Conservation (phyloP, 179 eudicot genomes). For the Corrigiola litoralis region DNA sequence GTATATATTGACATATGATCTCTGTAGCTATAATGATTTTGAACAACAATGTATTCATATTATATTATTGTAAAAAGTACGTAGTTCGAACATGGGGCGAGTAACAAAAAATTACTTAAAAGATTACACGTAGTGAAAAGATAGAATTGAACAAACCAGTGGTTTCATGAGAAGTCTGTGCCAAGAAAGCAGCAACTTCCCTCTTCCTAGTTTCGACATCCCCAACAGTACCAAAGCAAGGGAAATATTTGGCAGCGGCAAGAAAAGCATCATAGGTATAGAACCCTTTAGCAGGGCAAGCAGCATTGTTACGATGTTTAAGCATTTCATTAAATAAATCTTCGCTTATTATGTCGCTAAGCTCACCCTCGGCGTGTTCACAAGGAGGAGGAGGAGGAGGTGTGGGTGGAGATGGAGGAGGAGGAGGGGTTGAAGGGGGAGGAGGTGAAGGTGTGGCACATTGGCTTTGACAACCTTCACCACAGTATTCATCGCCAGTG, state of each 20-base stretch:
- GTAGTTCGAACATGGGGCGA: not conserved
- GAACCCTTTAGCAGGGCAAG: slow-evolving; percentile 15
- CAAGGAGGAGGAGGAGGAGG: slow-evolving; percentile 3
- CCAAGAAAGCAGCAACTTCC: slow-evolving; percentile 27
- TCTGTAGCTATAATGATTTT: no score
- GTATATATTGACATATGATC: not conserved
- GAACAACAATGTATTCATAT: no score
- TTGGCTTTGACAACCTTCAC: slow-evolving; percentile 26
- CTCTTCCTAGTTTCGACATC: slow-evolving; percentile 13
- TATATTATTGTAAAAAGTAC: no score
- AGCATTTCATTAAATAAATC: slow-evolving; percentile 26
- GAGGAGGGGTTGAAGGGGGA: not conserved
- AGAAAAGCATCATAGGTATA: slow-evolving; percentile 24
- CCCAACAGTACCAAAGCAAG: slow-evolving; percentile 21
- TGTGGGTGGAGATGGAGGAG: not conserved
- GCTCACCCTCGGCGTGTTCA: not conserved
- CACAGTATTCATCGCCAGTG: not conserved
- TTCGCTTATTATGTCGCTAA: slow-evolving; percentile 5
- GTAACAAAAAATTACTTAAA: not conserved
- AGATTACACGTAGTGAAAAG: not conserved
- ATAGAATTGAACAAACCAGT: not conserved
- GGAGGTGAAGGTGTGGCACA: slow-evolving; percentile 3
- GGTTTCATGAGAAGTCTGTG: slow-evolving; percentile 29
- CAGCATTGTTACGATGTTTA: slow-evolving; percentile 21
- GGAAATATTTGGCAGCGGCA: slow-evolving; percentile 19